A percentile compares a stretch with the other conserved stretches of the same genome.
phyloP scores from a whole-genome alignment of 345 rosid species.

The Pistacia integerrima region DNA sequence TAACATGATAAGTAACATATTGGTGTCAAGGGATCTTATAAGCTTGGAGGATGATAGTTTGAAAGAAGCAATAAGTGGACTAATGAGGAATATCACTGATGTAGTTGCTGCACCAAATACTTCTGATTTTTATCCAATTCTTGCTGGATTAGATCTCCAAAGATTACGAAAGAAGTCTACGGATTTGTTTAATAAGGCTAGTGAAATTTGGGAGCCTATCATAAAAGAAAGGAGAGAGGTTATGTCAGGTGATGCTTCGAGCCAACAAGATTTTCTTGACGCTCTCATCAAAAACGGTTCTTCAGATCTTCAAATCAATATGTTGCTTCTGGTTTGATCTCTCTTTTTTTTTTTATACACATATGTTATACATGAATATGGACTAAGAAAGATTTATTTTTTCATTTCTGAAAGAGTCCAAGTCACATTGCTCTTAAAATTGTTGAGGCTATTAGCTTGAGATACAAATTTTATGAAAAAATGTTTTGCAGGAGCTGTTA shows the following conservation, averaged over 20 bases:
- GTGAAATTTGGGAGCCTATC: constrained; percentile 21
- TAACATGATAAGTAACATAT: constrained; percentile 33
- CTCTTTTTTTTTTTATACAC: not conserved
- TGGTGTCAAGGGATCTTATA: constrained; percentile 36
- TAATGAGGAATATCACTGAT: constrained; percentile 21
- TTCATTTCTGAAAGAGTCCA: too few species aligned
- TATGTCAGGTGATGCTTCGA: constrained; percentile 10
- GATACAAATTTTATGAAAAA: too few species aligned
- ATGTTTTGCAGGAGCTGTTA: too few species aligned
- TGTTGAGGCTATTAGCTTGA: too few species aligned
- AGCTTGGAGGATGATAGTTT: constrained; percentile 22
- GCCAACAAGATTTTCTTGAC: not conserved
- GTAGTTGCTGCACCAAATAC: constrained; percentile 39
- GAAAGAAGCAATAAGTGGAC: constrained; percentile 25
- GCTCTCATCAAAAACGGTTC: constrained; percentile 22
- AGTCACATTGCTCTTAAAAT: too few species aligned
- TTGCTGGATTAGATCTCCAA: constrained; percentile 9
- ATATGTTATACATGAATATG: too few species aligned
- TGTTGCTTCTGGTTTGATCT: constrained; percentile 30
- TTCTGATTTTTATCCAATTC: constrained; percentile 38
- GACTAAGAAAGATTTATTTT: too few species aligned
- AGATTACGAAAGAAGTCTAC: too few species aligned
- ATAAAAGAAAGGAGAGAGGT: constrained; percentile 21
- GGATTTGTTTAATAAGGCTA: not conserved
- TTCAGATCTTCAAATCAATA: constrained; percentile 32